These are phyloP conservation scores for Cerioporus squamosus DNA, from an alignment of 1,284 basidiomycete species.

Conservation along the genomic window DNA sequence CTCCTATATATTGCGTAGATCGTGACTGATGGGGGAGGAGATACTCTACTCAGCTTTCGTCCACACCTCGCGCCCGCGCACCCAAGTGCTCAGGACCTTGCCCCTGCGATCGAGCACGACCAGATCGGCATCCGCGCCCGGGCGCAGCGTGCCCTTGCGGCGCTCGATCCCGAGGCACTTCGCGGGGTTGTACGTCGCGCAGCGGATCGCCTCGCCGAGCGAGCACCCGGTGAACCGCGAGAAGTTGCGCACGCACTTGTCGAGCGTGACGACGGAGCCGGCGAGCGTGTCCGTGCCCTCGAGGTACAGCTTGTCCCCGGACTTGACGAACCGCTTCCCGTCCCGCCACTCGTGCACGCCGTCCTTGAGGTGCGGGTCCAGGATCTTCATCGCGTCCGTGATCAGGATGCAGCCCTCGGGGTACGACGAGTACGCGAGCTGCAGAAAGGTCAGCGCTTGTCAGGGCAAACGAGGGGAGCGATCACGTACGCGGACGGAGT, in stretches of 20 bases:
- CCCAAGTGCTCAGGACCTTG: constrained; percentile 78
- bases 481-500: constrained; percentile 75
- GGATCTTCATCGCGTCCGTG: constrained; percentile 88
- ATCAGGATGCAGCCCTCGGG: constrained; percentile 87
- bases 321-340: constrained; percentile 77
- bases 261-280: constrained; percentile 83
- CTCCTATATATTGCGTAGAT: neutral
- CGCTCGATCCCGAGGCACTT: constrained; percentile 80
- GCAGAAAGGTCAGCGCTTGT: neutral
- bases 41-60: constrained; percentile 23
- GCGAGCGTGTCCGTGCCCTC: constrained; percentile 88
- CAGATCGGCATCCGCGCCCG: constrained; percentile 85
- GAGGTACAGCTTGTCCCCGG: constrained; percentile 80
- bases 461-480: constrained; percentile 42
- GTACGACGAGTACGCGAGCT: constrained; percentile 85
- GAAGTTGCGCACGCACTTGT: constrained; percentile 87
- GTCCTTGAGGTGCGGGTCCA: constrained; percentile 84
- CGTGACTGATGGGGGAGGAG: too few species aligned
- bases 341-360: constrained; percentile 90
- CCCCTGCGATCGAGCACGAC: constrained; percentile 75
- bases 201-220: constrained; percentile 82
- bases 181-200: constrained; percentile 85
- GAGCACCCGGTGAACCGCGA: constrained; percentile 81
- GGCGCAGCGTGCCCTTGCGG: constrained; percentile 77
- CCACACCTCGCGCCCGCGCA: constrained; percentile 79